phyloP scores from a whole-genome alignment of 1,284 basidiomycete genomes.

The Singerocomus rubriflavus region DNA sequence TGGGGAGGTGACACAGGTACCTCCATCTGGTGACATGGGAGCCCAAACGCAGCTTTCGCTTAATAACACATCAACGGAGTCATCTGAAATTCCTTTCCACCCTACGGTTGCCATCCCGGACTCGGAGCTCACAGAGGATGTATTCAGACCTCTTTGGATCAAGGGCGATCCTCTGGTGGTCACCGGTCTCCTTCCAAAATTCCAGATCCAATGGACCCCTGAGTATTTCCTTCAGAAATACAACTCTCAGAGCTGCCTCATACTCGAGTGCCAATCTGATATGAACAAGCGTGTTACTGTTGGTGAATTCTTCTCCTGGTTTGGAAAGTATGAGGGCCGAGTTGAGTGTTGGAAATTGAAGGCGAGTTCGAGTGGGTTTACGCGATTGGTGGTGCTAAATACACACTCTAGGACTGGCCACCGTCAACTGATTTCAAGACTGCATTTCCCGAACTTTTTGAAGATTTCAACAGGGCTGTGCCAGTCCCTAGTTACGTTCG shows the following conservation, averaged over 20 bases:
- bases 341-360: conserved; percentile 79
- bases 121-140: conserved; percentile 52
- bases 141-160: conserved; percentile 71
- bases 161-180: conserved; percentile 77
- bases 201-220: conserved; percentile 77
- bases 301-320: conserved; percentile 75
- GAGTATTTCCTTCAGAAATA: conserved; percentile 75
- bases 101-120: conserved; percentile 46
- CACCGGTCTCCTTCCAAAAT: conserved; percentile 56
- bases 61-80: conserved; percentile 19
- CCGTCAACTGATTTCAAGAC: conserved; percentile 79
- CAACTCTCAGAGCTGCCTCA: conserved; percentile 63
- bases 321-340: conserved; percentile 64
- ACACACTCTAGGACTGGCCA: conserved; percentile 78
- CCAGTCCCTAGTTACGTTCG: conserved; percentile 88
- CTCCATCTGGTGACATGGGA: conserved; percentile 2
- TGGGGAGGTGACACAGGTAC: conserved; percentile 12
- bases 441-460: conserved; percentile 83
- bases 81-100: conserved; percentile 39
- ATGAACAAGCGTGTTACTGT: conserved; percentile 62
- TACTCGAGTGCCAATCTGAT: conserved; percentile 80
- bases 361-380: conserved; percentile 38
- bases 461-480: conserved; percentile 80
- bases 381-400: conserved; percentile 2
- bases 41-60: conserved; percentile 14